These are phyloP conservation scores for Wickerhamiella siamensis DNA, from an alignment of 805 yeast genomes.

Conservation along the genomic window DNA sequence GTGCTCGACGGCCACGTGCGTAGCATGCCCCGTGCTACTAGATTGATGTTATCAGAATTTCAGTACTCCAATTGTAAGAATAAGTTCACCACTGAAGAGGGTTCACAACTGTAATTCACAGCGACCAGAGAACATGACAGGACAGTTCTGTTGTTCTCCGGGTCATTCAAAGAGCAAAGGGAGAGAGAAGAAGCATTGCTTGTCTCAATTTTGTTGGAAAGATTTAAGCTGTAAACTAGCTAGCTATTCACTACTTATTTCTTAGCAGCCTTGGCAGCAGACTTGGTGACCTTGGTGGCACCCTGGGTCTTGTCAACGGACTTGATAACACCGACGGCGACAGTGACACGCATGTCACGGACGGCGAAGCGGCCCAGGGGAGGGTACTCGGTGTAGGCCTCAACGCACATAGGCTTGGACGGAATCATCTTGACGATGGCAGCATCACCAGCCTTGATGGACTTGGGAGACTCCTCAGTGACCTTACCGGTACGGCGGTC, in stretches of 20 bases:
- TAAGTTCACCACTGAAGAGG: too few relatives aligned
- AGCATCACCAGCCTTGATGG: constrained; percentile 93
- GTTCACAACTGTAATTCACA: too few relatives aligned
- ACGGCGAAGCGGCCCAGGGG: constrained; percentile 97
- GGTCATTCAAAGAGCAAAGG: too few relatives aligned
- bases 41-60: too few relatives aligned
- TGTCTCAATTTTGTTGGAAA: too few relatives aligned
- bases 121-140: too few relatives aligned
- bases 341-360: constrained; percentile 99
- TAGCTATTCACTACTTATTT: constrained; percentile 31
- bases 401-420: constrained; percentile 88
- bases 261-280: constrained; percentile 75
- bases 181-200: too few relatives aligned
- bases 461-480: constrained; percentile 79
- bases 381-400: constrained; percentile 87
- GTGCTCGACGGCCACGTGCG: too few relatives aligned
- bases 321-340: constrained; percentile 99
- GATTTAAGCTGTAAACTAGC: background rate
- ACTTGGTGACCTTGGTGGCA: constrained; percentile 85
- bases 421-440: constrained; percentile 84
- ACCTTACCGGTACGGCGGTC: constrained; percentile 91
- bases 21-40: too few relatives aligned
- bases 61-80: too few relatives aligned
- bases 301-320: constrained; percentile 75
- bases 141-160: too few relatives aligned